Percentiles rank a stretch among this genome's conserved stretches.
Conservation (phyloP, 441 rosid genomes). For the Metrosideros polymorpha region DNA sequence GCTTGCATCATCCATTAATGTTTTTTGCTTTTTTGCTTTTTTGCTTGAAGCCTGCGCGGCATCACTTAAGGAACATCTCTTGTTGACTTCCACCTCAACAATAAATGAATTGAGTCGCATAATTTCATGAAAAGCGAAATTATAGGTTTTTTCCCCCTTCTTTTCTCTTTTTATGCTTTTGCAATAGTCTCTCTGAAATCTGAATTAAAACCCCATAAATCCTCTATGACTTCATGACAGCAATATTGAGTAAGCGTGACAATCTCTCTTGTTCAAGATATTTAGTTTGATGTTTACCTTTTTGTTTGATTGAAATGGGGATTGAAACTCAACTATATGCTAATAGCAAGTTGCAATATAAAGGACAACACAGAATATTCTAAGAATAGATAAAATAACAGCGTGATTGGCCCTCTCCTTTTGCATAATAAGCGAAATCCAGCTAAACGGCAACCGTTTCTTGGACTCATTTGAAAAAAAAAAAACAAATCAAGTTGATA, state of each 20-base stretch:
- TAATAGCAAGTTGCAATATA: no score
- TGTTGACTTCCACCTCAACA: background rate
- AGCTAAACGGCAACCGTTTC: background rate
- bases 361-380: no score
- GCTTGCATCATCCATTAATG: background rate
- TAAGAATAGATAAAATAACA: no score
- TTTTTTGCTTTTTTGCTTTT: no score
- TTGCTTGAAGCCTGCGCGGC: background rate
- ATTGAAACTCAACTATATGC: no score
- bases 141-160: background rate
- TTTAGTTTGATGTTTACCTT: background rate
- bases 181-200: background rate
- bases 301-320: no score
- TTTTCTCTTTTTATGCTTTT: background rate
- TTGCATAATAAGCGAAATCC: background rate
- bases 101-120: background rate
- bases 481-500: background rate
- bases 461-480: background rate
- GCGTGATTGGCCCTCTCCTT: background rate
- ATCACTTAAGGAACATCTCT: background rate
- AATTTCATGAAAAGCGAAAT: background rate
- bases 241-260: accelerated
- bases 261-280: background rate
- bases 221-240: background rate
- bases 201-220: background rate